Base-by-base conservation (phyloP, 177 flowering plant species). In the Tripterygium wilfordii region DNA sequence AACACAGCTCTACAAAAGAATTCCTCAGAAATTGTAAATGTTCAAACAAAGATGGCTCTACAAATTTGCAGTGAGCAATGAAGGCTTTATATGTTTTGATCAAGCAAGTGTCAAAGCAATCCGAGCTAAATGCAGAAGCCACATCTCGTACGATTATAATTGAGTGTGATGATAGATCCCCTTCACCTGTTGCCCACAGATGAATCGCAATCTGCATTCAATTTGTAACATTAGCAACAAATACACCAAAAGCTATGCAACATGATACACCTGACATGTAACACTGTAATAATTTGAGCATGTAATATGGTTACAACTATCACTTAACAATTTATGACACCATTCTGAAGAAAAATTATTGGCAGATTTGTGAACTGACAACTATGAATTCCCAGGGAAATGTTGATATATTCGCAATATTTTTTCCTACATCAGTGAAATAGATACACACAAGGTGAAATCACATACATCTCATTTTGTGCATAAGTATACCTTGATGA, bases 101-200 rank as follows among this genome's bases (percentile, higher is more conserved):
- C 53, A 84, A 62, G 71, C 91, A 89, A 35, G 54, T 56, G 23
- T 79, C 80, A 32, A 70, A 70, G 57, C 61, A 74, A 37, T 76
- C 76, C 15, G 74, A 51, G 51, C 61, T 49, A 54, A 57, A 70
- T 10, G 64, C 51, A 41, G 57, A 44, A 59, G 80, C 75, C 56
- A 83, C 55, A 25, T 81, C 85, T 40, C 48, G 63, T 27, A 87
- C 56, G 49, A 87, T 30, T 9, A 52, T 63, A 63, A 81, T 82
- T 24, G 99, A 51, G 26, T 75, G 63, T 20, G 64, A 57, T 32
- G 95, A 79, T 3, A 83, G 51, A 29, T 50, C 29, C 22, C 66
- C 85, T 32, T 70, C 71, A 31, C 96, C 81, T 5, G 90, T 83
- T 54, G 74, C 82, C 97, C 96, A 94, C 52, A 94, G 45, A 54